These are phyloP conservation scores for Mortierella sp. DNA, from an alignment of 371 early-diverging fungal genomes.

Conservation along the genomic window DNA sequence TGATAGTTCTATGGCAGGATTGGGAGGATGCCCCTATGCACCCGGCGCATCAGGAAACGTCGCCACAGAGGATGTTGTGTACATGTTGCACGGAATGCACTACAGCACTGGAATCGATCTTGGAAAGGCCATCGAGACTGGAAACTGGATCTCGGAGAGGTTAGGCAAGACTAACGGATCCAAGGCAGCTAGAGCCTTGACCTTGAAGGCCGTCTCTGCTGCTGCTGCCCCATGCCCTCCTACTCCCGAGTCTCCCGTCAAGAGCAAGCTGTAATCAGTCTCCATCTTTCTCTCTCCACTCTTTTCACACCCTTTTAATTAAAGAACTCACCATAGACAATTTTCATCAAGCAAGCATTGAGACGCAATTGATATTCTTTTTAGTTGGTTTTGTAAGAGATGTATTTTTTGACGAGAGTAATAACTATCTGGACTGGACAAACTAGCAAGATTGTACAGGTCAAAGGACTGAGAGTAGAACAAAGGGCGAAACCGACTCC, in stretches of 20 bases:
- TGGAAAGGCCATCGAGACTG: conserved; percentile 77
- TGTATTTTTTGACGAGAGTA: neutral
- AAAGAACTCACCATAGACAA: neutral
- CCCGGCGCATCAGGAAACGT: conserved; percentile 98
- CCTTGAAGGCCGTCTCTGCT: conserved; percentile 42
- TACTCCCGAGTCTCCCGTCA: conserved; percentile 37
- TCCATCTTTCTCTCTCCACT: neutral
- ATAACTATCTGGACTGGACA: neutral
- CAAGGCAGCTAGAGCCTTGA: conserved; percentile 59
- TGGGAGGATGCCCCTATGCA: conserved; percentile 98
- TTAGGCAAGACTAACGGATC: conserved; percentile 74
- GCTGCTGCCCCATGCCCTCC: conserved; percentile 43
- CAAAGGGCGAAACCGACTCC: neutral
- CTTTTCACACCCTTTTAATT: neutral
- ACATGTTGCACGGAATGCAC: conserved; percentile 91
- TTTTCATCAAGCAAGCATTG: neutral
- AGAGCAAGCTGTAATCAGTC: conserved; percentile 39
- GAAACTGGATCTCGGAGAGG: conserved; percentile 87
- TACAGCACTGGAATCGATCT: conserved; percentile 87
- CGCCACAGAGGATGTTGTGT: conserved; percentile 97
- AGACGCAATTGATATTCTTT: neutral
- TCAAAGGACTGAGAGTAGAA: neutral
- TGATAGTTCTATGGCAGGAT: conserved; percentile 94
- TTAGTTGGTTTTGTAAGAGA: neutral
- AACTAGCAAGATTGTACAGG: neutral